Conservation (phyloP, 129 eudicot genomes). For the Flaveria brownii region DNA sequence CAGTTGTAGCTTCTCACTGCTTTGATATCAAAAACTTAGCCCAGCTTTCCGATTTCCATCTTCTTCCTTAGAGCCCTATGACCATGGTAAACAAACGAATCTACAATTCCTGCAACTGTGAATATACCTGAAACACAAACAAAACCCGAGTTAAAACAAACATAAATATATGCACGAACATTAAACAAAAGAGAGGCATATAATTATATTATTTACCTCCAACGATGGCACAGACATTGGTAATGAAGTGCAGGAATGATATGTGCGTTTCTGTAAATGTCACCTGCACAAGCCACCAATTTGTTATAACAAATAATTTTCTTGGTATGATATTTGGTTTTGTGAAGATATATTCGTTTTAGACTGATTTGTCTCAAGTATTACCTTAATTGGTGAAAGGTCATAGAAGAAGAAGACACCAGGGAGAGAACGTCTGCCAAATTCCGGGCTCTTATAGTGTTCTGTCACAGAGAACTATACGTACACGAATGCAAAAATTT, state of each 20-base stretch:
- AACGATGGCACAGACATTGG: slow-evolving; percentile 86
- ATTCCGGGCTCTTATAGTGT: slow-evolving; percentile 69
- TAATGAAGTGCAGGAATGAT: slow-evolving; percentile 87
- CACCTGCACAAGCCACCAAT: slow-evolving; percentile 59
- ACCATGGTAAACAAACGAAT: slow-evolving; percentile 84
- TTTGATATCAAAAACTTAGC: slow-evolving; percentile 29
- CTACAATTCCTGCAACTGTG: slow-evolving; percentile 89
- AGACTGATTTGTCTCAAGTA: neutral
- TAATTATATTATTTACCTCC: slow-evolving; percentile 64
- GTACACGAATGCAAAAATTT: neutral
- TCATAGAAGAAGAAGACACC: slow-evolving; percentile 94
- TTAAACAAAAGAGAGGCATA: neutral
- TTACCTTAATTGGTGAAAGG: slow-evolving; percentile 93
- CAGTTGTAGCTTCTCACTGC: slow-evolving; percentile 23
- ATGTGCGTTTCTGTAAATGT: slow-evolving; percentile 68
- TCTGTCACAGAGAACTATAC: slow-evolving; percentile 90
- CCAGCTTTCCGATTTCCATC: slow-evolving; percentile 66
- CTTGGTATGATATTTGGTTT: neutral
- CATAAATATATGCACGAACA: neutral
- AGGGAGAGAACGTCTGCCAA: slow-evolving; percentile 64
- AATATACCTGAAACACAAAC: slow-evolving; percentile 54
- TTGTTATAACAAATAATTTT: neutral
- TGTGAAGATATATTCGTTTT: neutral
- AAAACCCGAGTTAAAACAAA: neutral
- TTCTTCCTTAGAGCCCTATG: slow-evolving; percentile 79